A percentile compares a stretch with the other conserved stretches of the same genome.
phyloP scores from a whole-genome alignment of 139 green algal genomes.

The Raphidocelis subcapitata region DNA sequence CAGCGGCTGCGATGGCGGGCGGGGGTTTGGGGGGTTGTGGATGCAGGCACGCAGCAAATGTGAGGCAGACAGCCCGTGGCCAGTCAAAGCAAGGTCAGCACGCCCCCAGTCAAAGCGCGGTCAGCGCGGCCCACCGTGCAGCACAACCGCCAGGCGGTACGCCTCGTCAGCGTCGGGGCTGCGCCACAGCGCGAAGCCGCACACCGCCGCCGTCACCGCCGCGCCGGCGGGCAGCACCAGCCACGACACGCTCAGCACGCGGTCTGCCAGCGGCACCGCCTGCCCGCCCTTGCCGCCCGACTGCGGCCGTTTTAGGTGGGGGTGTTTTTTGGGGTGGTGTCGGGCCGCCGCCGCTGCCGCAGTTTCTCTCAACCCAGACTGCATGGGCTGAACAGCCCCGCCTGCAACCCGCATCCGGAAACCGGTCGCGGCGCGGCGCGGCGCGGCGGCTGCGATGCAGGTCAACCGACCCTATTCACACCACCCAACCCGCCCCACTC shows the following conservation, averaged over 20 bases:
- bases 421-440: too few relatives aligned
- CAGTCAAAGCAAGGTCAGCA: too few relatives aligned
- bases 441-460: too few relatives aligned
- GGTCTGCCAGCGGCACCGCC: conserved; percentile 10
- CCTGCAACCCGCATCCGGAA: too few relatives aligned
- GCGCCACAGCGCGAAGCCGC: conserved; percentile 30
- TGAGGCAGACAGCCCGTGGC: background rate
- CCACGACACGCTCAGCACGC: conserved; percentile 41
- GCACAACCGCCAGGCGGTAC: conserved; percentile 49
- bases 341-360: background rate
- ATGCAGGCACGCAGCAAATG: background rate
- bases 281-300: background rate
- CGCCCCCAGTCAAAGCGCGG: too few relatives aligned
- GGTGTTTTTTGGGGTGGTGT: background rate
- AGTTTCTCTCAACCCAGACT: background rate
- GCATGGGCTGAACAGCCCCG: too few relatives aligned
- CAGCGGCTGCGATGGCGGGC: too few relatives aligned
- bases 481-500: conserved; percentile 9
- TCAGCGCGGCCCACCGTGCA: conserved; percentile 45
- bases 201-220: conserved; percentile 43
- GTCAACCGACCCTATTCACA: background rate
- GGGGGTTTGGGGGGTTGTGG: background rate
- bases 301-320: background rate
- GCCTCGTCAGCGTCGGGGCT: background rate
- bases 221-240: conserved; percentile 53